Evolutionary conservation across 2,329 filamentous ascomycete species (phyloP), one percentile per base, ranked within the genome.

Genomic region (Colletotrichum sp.): DNA sequence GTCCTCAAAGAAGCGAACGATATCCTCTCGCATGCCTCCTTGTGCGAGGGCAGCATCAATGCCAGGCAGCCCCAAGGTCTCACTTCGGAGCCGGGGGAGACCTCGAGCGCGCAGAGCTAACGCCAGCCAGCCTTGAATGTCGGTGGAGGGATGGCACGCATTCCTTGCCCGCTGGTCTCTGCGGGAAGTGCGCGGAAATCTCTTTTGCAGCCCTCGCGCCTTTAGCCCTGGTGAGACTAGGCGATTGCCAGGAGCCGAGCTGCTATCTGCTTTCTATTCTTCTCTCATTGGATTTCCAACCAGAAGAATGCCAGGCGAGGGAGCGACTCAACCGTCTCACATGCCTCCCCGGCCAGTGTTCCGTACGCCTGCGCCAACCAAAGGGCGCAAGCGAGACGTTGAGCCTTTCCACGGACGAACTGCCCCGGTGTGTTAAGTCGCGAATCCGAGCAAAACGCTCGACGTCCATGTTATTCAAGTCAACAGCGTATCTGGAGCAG

Each of bases 61-160:
- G 32, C 61, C 69, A 75, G 32, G 13, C 55, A 55, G 57, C 72
- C 32, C 69, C 67, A 65, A 64, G 28, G 64, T 73, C 64, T 75
- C 34, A 60, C 64, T 39, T 75, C 57, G 57, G 63, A 63, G 55
- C 69, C 32, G 69, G 70, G 61, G 57, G 67, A 52, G n/a, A 12
- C n/a, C 28, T 36, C 48, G 48, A 67, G n/a, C 34, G 30, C 12
- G 7, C 16, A 34, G n/a, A 21, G n/a, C 26, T 6, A 57, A 16
- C 34, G 13, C 13, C 63, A 48, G 36, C 21, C 36, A 66, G 63
- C 36, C 63, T 66, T 39, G 43, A 26, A 66, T 48, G 36, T 67
- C 63, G 34, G 52, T n/a, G 57, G 67, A 70, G 67, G 67, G 57
- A 70, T 70, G 57, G 57, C 21, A 52, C 57, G 24, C 55, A 70